Conservation (phyloP, 257 asterid genomes). For the Vinca minor region DNA sequence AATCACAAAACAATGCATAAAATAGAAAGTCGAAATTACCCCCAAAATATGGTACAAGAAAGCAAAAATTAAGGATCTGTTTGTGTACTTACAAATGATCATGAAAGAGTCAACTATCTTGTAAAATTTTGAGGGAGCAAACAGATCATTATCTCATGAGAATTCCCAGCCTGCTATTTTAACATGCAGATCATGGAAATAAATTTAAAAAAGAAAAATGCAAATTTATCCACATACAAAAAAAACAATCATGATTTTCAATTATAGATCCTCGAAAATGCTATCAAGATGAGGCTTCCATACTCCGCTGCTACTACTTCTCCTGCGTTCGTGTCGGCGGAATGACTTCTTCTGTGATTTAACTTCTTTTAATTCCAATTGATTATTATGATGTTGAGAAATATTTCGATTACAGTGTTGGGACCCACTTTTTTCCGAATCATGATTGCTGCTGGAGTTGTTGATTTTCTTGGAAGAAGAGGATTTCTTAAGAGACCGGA, state of each 20-base stretch:
- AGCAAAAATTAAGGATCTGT: slow-evolving; percentile 8
- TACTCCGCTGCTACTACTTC: slow-evolving; percentile 29
- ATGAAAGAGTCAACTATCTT: slow-evolving; percentile 10
- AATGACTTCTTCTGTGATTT: slow-evolving; percentile 23
- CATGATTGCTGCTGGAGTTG: background rate
- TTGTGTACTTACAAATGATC: slow-evolving; percentile 2
- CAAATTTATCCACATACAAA: slow-evolving; percentile 32
- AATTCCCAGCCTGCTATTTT: slow-evolving; percentile 31
- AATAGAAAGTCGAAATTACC: slow-evolving; percentile 6
- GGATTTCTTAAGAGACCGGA: slow-evolving; percentile 11
- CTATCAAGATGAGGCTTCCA: slow-evolving; percentile 68
- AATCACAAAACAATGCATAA: slow-evolving; percentile 5
- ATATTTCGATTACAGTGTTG: too few relatives aligned
- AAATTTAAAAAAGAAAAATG: background rate
- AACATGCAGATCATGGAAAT: slow-evolving; percentile 33
- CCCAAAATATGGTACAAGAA: slow-evolving; percentile 18
- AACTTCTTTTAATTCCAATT: slow-evolving; percentile 4
- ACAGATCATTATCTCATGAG: slow-evolving; percentile 10
- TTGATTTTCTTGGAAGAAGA: slow-evolving; percentile 21
- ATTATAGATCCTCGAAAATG: slow-evolving; percentile 42
- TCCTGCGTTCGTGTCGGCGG: slow-evolving; percentile 32
- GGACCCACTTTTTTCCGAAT: too few relatives aligned
- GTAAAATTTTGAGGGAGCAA: slow-evolving; percentile 7
- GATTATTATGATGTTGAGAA: slow-evolving; percentile 1
- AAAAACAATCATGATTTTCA: background rate